Evolutionary conservation across 257 asterid genomes (phyloP).

Genomic region (Plantago ovata): DNA sequence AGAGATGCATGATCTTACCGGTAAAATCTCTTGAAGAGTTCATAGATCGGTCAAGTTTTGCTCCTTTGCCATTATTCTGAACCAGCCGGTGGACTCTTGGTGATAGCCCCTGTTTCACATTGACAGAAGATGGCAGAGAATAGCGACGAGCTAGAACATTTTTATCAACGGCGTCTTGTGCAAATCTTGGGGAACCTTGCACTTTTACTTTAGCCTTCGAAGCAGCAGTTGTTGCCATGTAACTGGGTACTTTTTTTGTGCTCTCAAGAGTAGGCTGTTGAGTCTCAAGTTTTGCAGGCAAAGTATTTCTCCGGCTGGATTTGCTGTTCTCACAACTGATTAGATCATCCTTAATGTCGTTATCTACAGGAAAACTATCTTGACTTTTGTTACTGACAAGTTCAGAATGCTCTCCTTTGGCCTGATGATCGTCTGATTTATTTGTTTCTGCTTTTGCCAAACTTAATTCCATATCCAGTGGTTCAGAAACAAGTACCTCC

Average conservation of each 20-base stretch:
- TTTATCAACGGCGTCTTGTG: constrained; percentile 34
- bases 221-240: constrained; percentile 61
- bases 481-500: constrained; percentile 16
- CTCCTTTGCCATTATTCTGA: constrained; percentile 48
- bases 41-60: constrained; percentile 40
- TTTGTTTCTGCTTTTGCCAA: no score
- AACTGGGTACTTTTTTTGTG: constrained; percentile 42
- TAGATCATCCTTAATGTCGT: constrained; percentile 31
- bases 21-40: constrained; percentile 41
- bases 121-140: constrained; percentile 47
- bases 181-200: constrained; percentile 45
- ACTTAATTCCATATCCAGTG: neutral
- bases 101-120: constrained; percentile 40
- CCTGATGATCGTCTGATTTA: no score
- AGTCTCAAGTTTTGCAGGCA: constrained; percentile 28
- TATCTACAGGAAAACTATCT: constrained; percentile 14
- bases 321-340: constrained; percentile 25
- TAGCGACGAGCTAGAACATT: constrained; percentile 40
- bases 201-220: constrained; percentile 49
- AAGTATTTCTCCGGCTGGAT: constrained; percentile 33
- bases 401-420: constrained; percentile 4
- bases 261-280: constrained; percentile 16
- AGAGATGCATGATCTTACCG: no score
- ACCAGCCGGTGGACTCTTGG: constrained; percentile 44
- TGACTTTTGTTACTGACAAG: constrained; percentile 13